phyloP scores from a whole-genome alignment of 2,329 filamentous ascomycete genomes.

The Nemania sp. region DNA sequence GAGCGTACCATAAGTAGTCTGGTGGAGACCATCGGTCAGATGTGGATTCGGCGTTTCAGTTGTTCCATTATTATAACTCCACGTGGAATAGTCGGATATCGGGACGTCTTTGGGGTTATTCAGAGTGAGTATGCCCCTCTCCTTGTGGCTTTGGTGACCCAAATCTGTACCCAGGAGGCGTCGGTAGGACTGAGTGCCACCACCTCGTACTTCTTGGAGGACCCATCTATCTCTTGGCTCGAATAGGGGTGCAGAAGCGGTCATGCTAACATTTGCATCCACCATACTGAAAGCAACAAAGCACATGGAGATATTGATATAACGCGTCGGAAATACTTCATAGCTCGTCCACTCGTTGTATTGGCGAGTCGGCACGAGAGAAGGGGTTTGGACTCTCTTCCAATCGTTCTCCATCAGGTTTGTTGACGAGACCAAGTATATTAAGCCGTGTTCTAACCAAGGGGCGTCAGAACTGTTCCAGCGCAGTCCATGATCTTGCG shows the following conservation, averaged over 20 bases:
- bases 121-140: slow-evolving; percentile 15
- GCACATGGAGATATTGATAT: slow-evolving; percentile 15
- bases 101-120: not conserved
- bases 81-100: not conserved
- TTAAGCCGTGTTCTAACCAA: not conserved
- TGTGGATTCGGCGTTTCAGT: no score
- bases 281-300: slow-evolving; percentile 3
- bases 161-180: slow-evolving; percentile 6
- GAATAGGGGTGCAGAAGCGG: not conserved
- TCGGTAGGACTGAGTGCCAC: not conserved
- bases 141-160: not conserved
- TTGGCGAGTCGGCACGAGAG: not conserved
- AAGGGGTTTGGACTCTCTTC: not conserved
- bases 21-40: no score
- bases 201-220: not conserved
- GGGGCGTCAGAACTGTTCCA: slow-evolving; percentile 3
- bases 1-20: no score
- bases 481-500: not conserved
- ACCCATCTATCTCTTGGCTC: slow-evolving; percentile 5
- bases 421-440: not conserved
- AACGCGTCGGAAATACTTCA: not conserved
- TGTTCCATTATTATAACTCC: no score
- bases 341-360: slow-evolving; percentile 6
- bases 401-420: not conserved
- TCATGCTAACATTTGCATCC: slow-evolving; percentile 4